Evolutionary conservation across 2,329 filamentous ascomycete species (phyloP).

Genomic region (Scedosporium boydii): DNA sequence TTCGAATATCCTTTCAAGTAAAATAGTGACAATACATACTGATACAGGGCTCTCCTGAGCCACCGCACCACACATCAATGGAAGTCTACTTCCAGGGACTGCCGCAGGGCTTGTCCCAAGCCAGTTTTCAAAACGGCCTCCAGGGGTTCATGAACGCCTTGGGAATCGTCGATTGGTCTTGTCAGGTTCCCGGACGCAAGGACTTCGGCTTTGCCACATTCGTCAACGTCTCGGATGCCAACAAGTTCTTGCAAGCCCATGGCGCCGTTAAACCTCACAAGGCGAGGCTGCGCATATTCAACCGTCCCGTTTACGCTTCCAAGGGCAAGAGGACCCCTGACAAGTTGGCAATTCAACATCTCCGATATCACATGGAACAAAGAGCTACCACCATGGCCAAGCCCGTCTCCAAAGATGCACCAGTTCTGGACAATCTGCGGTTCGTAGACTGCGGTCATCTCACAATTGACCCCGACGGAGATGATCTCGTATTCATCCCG

Average conservation of each 20-base stretch:
- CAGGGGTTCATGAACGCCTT: constrained; percentile 28
- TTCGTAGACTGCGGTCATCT: constrained; percentile 38
- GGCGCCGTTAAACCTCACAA: constrained; percentile 7
- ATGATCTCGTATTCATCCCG: constrained; percentile 30
- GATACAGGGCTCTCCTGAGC: not conserved
- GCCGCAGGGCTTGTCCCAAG: constrained; percentile 28
- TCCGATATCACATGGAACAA: constrained; percentile 15
- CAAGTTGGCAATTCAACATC: constrained; percentile 15
- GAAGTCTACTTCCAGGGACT: constrained; percentile 36
- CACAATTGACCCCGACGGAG: constrained; percentile 22
- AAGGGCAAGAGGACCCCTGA: constrained; percentile 24
- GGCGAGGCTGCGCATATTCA: constrained; percentile 22
- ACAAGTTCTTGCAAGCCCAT: constrained; percentile 26
- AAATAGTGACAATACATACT: too few relatives aligned
- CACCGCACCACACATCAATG: constrained; percentile 20
- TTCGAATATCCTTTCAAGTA: too few relatives aligned
- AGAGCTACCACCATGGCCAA: constrained; percentile 9
- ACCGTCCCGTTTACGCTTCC: constrained; percentile 17
- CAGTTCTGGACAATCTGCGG: constrained; percentile 10
- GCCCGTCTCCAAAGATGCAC: constrained; percentile 11
- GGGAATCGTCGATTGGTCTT: constrained; percentile 30
- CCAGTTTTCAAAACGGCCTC: constrained; percentile 27
- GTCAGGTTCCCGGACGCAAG: constrained; percentile 29
- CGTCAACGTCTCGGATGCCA: constrained; percentile 26
- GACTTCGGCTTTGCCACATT: constrained; percentile 32